These are phyloP conservation scores for Diospyros kaki DNA, from an alignment of 148 eudicot species.

Conservation along the genomic window DNA sequence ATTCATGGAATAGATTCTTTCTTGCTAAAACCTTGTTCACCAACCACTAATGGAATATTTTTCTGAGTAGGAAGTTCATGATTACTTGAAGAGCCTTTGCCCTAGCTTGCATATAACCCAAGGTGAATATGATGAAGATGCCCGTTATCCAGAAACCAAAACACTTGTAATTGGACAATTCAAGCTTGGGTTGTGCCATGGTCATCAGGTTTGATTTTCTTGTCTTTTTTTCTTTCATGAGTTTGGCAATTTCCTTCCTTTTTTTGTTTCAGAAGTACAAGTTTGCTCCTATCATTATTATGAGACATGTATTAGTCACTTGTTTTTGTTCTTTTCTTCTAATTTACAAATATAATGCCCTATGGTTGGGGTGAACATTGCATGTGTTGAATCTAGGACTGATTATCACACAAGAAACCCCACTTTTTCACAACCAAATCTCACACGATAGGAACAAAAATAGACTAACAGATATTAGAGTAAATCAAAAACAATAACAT, in stretches of 20 bases:
- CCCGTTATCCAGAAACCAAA: slow-evolving; percentile 94
- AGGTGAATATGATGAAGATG: slow-evolving; percentile 95
- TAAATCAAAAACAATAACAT: no score
- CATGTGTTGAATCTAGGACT: no score
- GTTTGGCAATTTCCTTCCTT: not conserved
- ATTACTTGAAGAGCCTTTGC: slow-evolving; percentile 84
- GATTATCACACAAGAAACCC: no score
- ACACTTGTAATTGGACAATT: slow-evolving; percentile 93
- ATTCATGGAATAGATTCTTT: not conserved
- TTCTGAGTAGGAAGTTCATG: slow-evolving; percentile 82
- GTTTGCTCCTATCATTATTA: no score
- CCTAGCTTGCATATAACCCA: slow-evolving; percentile 78
- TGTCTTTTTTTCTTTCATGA: not conserved
- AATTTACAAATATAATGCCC: not conserved
- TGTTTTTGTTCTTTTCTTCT: not conserved
- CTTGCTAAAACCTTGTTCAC: not conserved
- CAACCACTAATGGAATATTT: not conserved
- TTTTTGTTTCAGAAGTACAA: no score
- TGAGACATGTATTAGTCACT: not conserved
- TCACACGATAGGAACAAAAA: no score
- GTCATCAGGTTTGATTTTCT: slow-evolving; percentile 73
- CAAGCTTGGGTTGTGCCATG: slow-evolving; percentile 97
- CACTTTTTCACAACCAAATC: no score
- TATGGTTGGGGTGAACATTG: no score
- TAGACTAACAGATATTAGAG: no score